Evolutionary conservation across 495 filamentous ascomycete species (phyloP), one percentile per base, ranked within the genome.

Genomic region (Chaetomium tenue): DNA sequence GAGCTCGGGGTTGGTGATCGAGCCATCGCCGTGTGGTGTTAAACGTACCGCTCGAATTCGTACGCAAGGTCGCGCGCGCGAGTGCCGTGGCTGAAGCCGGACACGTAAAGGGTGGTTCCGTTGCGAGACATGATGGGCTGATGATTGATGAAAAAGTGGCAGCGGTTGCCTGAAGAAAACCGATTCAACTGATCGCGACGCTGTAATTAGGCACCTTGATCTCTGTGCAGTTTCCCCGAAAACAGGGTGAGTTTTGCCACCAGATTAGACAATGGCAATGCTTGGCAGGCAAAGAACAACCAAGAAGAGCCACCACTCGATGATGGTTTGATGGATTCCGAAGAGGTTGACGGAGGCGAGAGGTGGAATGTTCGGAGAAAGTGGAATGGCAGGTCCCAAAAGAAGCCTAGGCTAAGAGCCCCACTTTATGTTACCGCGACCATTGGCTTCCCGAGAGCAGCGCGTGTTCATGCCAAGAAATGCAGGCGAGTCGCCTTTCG

Each of bases 61-160:
- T 97, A 98, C 83, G 94, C 94, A 79, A 99, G 91, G 82, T 99
- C 94, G 86, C 95, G 92, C 76, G 94, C 94, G 83, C 94, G 92
- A 76, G 94, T 99, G 74, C 94, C 95, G 78, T 96, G 93, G 83
- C 93, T 94, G 79, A 99, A 99, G 83, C 94, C 94, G 72, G 82
- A 83, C 70, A 97, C 94, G 83, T 98, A 98, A 62, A 98, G 91
- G 37, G 94, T 98, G 48, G 93, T 96, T 60, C 89, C 87, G 72
- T 90, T 87, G 69, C 93, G 91, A 85, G 92, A 97, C 92, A 97
- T 97, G 70, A 67, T 82, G 76, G 2, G 25, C 9, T 39, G 47
- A 28, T 22, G 37, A n/a, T 22, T 37, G 33, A 12, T 37, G 33
- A 37, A 37, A 37, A 37, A 37, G 63, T 39, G 51, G 54, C 51